These are phyloP conservation scores for Xylariaceae sp. DNA, from an alignment of 2,329 filamentous ascomycete species.

Conservation along the genomic window DNA sequence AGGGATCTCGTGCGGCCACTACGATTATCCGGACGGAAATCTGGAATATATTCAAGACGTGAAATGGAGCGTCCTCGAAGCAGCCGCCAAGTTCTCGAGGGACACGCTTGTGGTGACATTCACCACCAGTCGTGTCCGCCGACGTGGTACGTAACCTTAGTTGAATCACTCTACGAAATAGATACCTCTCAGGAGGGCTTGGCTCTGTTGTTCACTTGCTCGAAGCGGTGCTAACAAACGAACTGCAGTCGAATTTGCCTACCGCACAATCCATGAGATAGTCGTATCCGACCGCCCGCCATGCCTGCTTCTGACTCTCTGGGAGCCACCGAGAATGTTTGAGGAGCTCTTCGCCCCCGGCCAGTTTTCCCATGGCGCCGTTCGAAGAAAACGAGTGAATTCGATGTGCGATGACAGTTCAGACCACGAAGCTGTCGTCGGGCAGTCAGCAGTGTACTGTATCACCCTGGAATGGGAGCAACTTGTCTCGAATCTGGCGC, in stretches of 20 bases:
- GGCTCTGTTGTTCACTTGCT: too few species aligned
- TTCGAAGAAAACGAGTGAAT: conserved; percentile 28
- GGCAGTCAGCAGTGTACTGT: conserved; percentile 42
- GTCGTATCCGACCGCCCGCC: conserved; percentile 33
- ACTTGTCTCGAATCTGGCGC: conserved; percentile 28
- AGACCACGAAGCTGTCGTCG: conserved; percentile 32
- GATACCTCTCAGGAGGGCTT: too few species aligned
- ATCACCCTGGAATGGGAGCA: conserved; percentile 26
- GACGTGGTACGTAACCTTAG: conserved; percentile 21
- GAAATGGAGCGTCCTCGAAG: conserved; percentile 33
- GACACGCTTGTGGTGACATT: conserved; percentile 37
- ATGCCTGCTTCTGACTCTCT: conserved; percentile 46
- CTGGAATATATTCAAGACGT: conserved; percentile 42
- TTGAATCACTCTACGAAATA: too few species aligned
- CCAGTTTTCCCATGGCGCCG: conserved; percentile 6
- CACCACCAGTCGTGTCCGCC: conserved; percentile 1
- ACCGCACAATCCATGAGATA: conserved; percentile 43
- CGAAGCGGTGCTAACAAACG: conserved; percentile 1
- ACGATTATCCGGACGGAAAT: conserved; percentile 33
- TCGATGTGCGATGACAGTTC: conserved; percentile 23
- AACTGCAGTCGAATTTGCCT: conserved; percentile 41
- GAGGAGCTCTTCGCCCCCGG: too few species aligned
- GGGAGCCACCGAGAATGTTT: conserved; percentile 38
- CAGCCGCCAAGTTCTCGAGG: conserved; percentile 39
- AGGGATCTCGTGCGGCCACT: conserved; percentile 43